Conservation (phyloP, 2,329 filamentous ascomycete genomes). For the Dactylella cylindrospora region DNA sequence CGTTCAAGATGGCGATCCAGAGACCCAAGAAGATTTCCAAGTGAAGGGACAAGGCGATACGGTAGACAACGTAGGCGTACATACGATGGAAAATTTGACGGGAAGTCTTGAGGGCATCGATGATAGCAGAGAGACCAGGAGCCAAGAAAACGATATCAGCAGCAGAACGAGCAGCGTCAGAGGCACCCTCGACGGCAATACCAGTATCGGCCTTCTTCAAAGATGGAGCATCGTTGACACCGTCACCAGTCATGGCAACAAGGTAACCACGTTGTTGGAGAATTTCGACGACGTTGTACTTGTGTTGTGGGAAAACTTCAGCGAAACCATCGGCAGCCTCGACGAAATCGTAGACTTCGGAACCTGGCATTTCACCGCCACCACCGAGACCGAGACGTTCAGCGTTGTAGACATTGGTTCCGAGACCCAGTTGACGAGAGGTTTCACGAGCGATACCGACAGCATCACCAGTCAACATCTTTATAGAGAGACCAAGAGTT, state of each 20-base stretch:
- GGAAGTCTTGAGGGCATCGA: slow-evolving; percentile 87
- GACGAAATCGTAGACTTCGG: slow-evolving; percentile 92
- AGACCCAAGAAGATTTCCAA: slow-evolving; percentile 88
- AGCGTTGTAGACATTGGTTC: slow-evolving; percentile 91
- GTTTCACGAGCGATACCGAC: slow-evolving; percentile 92
- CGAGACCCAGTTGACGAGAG: slow-evolving; percentile 84
- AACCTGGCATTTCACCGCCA: slow-evolving; percentile 88
- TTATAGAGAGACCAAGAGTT: slow-evolving; percentile 81
- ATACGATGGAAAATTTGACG: slow-evolving; percentile 96
- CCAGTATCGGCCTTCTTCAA: slow-evolving; percentile 95
- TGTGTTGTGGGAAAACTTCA: slow-evolving; percentile 92
- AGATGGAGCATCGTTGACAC: slow-evolving; percentile 90
- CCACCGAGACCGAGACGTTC: slow-evolving; percentile 88
- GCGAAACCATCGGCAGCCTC: slow-evolving; percentile 94
- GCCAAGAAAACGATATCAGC: slow-evolving; percentile 93
- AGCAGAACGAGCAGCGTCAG: slow-evolving; percentile 84
- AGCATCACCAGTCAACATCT: slow-evolving; percentile 94
- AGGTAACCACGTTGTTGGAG: slow-evolving; percentile 90
- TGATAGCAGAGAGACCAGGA: slow-evolving; percentile 86
- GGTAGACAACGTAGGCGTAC: slow-evolving; percentile 94
- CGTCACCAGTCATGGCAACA: slow-evolving; percentile 94
- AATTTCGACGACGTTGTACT: slow-evolving; percentile 91
- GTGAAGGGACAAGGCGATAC: slow-evolving; percentile 88
- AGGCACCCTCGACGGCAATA: slow-evolving; percentile 90
- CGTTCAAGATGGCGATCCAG: slow-evolving; percentile 87